Conservation (phyloP, 2,329 filamentous ascomycete species). For the Phaeophleospora eucalypticola region DNA sequence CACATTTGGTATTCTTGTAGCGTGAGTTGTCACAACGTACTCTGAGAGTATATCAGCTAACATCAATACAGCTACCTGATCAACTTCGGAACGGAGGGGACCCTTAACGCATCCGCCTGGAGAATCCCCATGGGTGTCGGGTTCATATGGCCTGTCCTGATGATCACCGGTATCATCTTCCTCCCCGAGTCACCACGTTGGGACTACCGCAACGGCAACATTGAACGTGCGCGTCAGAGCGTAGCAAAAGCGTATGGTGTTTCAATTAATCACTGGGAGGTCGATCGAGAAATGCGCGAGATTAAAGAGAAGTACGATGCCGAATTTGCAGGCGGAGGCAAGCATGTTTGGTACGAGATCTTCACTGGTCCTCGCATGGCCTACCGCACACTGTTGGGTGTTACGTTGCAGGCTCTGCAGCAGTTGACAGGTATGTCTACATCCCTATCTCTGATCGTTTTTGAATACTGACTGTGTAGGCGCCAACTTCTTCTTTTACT, state of each 20-base stretch:
- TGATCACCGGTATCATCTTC: constrained; percentile 51
- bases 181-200: constrained; percentile 56
- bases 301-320: constrained; percentile 55
- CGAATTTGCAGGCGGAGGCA: constrained; percentile 45
- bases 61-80: no score
- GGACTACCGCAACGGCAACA: constrained; percentile 54
- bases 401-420: constrained; percentile 61
- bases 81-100: constrained; percentile 58
- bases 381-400: constrained; percentile 60
- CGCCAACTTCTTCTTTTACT: constrained; percentile 50
- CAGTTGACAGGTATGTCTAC: constrained; percentile 69
- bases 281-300: constrained; percentile 51
- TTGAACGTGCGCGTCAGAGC: constrained; percentile 48
- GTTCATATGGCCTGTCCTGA: constrained; percentile 53
- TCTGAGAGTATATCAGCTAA: no score
- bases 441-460: constrained; percentile 1
- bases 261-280: constrained; percentile 51
- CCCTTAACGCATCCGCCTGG: constrained; percentile 53
- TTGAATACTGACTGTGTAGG: not conserved
- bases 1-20: constrained; percentile 60
- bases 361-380: constrained; percentile 63
- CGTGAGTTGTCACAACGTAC: no score
- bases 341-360: constrained; percentile 62
- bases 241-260: constrained; percentile 55
- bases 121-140: constrained; percentile 60